Evolutionary conservation across 345 rosid genomes (phyloP).

Genomic region (Pistacia integerrima): DNA sequence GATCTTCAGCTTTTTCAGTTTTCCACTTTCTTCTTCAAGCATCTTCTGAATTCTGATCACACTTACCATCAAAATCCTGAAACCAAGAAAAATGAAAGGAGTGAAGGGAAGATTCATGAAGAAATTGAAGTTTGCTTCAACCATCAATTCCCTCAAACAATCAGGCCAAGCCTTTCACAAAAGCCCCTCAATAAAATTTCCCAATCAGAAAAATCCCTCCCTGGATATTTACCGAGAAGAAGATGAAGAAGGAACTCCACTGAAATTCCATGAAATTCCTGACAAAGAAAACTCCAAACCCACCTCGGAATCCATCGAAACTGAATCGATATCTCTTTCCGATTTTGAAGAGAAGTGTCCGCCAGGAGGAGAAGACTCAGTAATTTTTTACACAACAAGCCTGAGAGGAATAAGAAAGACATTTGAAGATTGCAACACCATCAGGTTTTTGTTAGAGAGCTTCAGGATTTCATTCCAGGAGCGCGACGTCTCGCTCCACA

Average conservation of each 20-base stretch:
- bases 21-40: conserved; percentile 14
- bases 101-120: conserved; percentile 66
- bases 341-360: conserved; percentile 61
- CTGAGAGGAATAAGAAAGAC: conserved; percentile 82
- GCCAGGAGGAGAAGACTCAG: conserved; percentile 64
- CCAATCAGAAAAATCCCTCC: conserved; percentile 25
- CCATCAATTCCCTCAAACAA: conserved; percentile 43
- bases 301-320: conserved; percentile 12
- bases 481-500: conserved; percentile 79
- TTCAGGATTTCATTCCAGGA: conserved; percentile 54
- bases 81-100: conserved; percentile 45
- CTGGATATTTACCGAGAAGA: conserved; percentile 26
- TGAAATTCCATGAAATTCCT: conserved; percentile 11
- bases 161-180: conserved; percentile 41
- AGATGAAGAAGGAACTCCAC: conserved; percentile 28
- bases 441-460: conserved; percentile 65
- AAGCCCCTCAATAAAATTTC: conserved; percentile 25
- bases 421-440: conserved; percentile 66
- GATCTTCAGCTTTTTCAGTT: conserved; percentile 20
- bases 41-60: conserved; percentile 7
- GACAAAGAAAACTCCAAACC: conserved; percentile 20
- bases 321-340: neutral
- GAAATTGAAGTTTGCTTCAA: conserved; percentile 56
- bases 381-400: conserved; percentile 79
- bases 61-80: neutral